Evolutionary conservation across 1,284 basidiomycete genomes (phyloP), one percentile per base, ranked within the genome.

Genomic region (Leccinum subatratum): DNA sequence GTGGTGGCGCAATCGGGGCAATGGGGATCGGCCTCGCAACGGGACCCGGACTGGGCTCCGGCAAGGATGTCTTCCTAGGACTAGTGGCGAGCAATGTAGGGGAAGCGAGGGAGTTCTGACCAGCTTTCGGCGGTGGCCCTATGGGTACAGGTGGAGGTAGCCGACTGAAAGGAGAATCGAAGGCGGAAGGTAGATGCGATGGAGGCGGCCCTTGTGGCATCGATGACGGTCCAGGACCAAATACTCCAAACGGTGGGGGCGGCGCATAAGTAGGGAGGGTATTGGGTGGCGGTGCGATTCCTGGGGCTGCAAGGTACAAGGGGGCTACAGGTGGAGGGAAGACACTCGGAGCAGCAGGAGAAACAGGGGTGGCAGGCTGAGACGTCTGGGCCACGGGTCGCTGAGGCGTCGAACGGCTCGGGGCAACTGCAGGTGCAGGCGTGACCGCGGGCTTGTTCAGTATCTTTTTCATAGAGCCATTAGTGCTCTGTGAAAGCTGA

Each of bases 101-200:
- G 5, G 82, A 82, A 16, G 75, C 75, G 37, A 78, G 72, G 16
- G 78, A 72, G 61, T 77, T 81, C 67, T 74, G 77, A 14, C 66
- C 68, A 12, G 64, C 48, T 70, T 86, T 86, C 30, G 78, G 78
- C 18, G 83, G 85, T 0, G 84, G 81, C 12, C 83, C 89, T 64
- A 91, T 89, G 2, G 89, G 87, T 11, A 84, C 76, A 18, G 77
- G 76, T 61, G 81, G 74, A 51, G 78, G 76, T 61, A 80, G 79
- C 3, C 78, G 78, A 57, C 54, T 66, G 70, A 83, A 85, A 4
- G 75, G 73, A 4, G 80, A 72, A 56, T 89, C 88, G 67, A 85
- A 87, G 4, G 82, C 77, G 16, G 82, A 80, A 39, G 85, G 81
- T 2, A 78, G 83, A 58, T 89, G 76, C n/a, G 80, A 72, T 3